Conservation (phyloP, 495 filamentous ascomycete genomes). For the Lichina pygmaea region DNA sequence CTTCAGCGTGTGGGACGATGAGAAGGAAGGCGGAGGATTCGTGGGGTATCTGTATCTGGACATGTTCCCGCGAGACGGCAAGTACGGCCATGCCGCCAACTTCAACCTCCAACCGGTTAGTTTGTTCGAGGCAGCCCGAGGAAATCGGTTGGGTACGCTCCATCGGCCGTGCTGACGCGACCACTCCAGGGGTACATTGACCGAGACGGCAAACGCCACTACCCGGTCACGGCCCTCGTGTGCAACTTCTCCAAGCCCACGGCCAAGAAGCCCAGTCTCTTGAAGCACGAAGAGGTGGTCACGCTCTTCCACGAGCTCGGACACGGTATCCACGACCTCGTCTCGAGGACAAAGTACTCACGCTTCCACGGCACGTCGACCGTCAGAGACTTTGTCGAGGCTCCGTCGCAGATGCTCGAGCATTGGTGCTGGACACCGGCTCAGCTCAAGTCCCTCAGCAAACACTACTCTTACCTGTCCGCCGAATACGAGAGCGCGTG, state of each 20-base stretch:
- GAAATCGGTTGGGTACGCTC: background rate
- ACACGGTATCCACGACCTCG: slow-evolving; percentile 51
- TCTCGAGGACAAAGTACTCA: slow-evolving; percentile 34
- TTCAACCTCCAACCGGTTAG: slow-evolving; percentile 19
- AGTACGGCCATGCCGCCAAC: slow-evolving; percentile 27
- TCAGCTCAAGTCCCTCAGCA: slow-evolving; percentile 35
- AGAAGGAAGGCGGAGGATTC: slow-evolving; percentile 34
- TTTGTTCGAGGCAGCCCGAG: background rate
- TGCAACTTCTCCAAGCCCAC: slow-evolving; percentile 49
- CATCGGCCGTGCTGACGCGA: no score
- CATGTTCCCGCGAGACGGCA: slow-evolving; percentile 36
- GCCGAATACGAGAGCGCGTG: slow-evolving; percentile 29
- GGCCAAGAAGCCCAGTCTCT: slow-evolving; percentile 38
- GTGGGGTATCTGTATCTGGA: slow-evolving; percentile 50
- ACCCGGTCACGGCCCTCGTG: slow-evolving; percentile 42
- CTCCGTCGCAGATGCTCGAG: slow-evolving; percentile 47
- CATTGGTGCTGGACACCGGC: slow-evolving; percentile 54
- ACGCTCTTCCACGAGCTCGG: slow-evolving; percentile 52
- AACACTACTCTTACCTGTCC: slow-evolving; percentile 36
- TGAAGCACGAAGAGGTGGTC: slow-evolving; percentile 44
- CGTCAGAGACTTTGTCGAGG: slow-evolving; percentile 48
- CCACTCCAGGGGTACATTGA: slow-evolving; percentile 24
- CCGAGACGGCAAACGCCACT: slow-evolving; percentile 28
- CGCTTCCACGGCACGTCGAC: slow-evolving; percentile 51
- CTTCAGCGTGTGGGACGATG: slow-evolving; percentile 46